A percentile compares a stretch with the other conserved stretches of the same genome.
phyloP scores from a whole-genome alignment of 176 grass and related monocot genomes.

The Cymbopogon citratus region DNA sequence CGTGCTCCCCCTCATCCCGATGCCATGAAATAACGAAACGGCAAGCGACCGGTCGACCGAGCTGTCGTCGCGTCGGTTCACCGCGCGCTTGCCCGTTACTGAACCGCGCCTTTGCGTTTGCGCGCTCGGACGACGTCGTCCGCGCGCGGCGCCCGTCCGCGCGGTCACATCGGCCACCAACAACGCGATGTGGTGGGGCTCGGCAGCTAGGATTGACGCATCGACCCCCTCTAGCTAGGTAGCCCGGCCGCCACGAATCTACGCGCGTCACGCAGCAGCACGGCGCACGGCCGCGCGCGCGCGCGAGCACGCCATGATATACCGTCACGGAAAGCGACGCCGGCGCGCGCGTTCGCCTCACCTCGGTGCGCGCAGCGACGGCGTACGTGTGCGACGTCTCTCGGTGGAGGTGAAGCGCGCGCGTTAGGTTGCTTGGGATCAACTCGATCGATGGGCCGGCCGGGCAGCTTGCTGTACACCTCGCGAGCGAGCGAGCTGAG shows the following conservation, averaged over 20 bases:
- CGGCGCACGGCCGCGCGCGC: background rate
- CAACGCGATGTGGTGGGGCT: conserved; percentile 40
- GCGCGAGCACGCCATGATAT: background rate
- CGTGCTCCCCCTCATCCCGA: background rate
- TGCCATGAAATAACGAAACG: conserved; percentile 52
- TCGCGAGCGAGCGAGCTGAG: background rate
- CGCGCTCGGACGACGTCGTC: background rate
- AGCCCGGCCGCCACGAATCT: conserved; percentile 8
- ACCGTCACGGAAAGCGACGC: conserved; percentile 6
- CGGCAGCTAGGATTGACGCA: conserved; percentile 21
- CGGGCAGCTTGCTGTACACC: background rate
- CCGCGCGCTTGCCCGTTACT: conserved; percentile 48
- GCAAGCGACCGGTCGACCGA: conserved; percentile 6
- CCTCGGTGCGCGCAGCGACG: background rate
- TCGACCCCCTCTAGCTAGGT: too few species aligned
- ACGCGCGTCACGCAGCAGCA: background rate
- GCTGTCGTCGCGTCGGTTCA: background rate
- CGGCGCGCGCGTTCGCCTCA: background rate
- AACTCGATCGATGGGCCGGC: background rate
- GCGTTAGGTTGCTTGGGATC: conserved; percentile 26
- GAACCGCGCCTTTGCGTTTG: background rate
- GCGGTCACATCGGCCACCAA: conserved; percentile 49
- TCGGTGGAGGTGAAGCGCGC: background rate
- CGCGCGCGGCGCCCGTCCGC: background rate
- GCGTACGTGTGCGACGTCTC: background rate